Evolutionary conservation across 495 filamentous ascomycete species (phyloP), one percentile per base, ranked within the genome.

Genomic region (Penicillium simplicissimum): DNA sequence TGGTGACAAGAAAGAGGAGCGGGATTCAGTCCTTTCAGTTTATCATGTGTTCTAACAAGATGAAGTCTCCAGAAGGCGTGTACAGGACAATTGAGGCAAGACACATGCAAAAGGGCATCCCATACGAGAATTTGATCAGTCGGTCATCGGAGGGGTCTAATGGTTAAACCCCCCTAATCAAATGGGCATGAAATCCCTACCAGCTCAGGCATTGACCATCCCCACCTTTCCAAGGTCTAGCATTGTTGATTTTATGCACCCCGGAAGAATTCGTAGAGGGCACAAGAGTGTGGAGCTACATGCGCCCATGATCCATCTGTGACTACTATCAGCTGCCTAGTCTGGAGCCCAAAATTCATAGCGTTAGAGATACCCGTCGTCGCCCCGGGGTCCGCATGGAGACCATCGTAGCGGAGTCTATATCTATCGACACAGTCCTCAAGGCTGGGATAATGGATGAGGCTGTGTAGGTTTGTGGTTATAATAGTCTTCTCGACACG

Each of bases 401-500:
- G 57, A 62, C 52, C 60, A 62, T 59, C 64, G 60, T 19, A 62
- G 25, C 13, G 55, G 23, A 4, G 23, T 31, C 64, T 60, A 66
- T 9, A 21, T 37, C 59, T 38, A 21, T 66, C 64, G 13, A 66
- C 55, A 21, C 60, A 55, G 9, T 55, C 60, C 38, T 66, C 62
- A 13, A 51, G 52, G 2, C 59, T 59, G 17, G 57, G 62, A 40
- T 51, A 66, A 36, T 62, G 64, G 31, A 62, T 62, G 7, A 66
- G 14, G 1, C 59, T 56, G 34, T 66, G 56, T 8, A 66, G 37
- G 10, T 62, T 56, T 25, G 57, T 59, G 6, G 64, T 62, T 8
- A 66, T 59, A 28, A 66, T 17, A 23, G 62, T 66, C 0, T 57
- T 66, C 13, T 58, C 54, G 15, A 66, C 37, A 14, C 19, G 56